Evolutionary conservation across 2,329 filamentous ascomycete genomes (phyloP), one percentile per base, ranked within the genome.

Genomic region (Ceratocystis eucalypticola): DNA sequence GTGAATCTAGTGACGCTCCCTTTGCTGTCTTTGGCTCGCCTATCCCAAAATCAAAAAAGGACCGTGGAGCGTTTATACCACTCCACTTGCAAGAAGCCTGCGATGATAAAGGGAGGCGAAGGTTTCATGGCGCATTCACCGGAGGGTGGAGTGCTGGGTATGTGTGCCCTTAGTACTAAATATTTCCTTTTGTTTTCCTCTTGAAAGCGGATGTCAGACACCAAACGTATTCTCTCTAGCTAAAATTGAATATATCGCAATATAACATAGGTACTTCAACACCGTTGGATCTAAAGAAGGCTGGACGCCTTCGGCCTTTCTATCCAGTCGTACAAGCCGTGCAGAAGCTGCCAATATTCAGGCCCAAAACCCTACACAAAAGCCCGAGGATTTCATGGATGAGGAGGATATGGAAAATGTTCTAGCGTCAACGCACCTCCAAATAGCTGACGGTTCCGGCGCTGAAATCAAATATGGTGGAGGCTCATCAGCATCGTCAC

Each of bases 81-180:
- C 77, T 96, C n/a, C 97, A 94, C 91, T 96, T 97, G 78, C 94
- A 99, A 79, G 93, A 96, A 74, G 92, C 96, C 74, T 89, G 88
- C 68, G 94, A 99, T 76, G 94, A 96, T 73, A 86, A 86, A 70
- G 94, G 94, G 17, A 82, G 92, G 71, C 93, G 95, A 76, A 85
- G 94, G 65, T 81, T 99, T 2, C 94, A 99, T 76, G 94, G 94
- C 69, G 94, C 94, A 69, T 99, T 99, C 73, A 96, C 91, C 1
- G 94, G 94, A 71, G 94, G 94, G 37, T 99, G 89, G 78, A 96
- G 91, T 79, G 94, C 94, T 79, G 94, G 94, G 87, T 93, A 66
- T 22, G 65, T 66, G 20, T 41, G 10, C 37, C 20, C 41, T 48
- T 17, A 28, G 22, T 33, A 25, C 20, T 37, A 12, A 8, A 15